Evolutionary conservation across 176 grass and related monocot species (phyloP).

Genomic region (Bromus sterilis): DNA sequence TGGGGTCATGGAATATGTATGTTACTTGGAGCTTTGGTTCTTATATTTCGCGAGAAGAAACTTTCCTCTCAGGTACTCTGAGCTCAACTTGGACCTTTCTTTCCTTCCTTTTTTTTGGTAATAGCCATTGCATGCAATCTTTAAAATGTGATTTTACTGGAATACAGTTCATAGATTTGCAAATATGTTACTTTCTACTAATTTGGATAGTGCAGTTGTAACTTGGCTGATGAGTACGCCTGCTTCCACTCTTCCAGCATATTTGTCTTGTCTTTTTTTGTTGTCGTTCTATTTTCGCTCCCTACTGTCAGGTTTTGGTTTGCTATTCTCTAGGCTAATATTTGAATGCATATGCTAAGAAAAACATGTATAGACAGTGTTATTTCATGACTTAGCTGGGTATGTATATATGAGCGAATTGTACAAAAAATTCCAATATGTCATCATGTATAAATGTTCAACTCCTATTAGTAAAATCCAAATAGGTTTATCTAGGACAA

Average conservation of each 20-base stretch:
- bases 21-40: slow-evolving; percentile 81
- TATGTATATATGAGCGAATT: neutral
- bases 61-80: slow-evolving; percentile 77
- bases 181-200: neutral
- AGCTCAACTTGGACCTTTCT: neutral
- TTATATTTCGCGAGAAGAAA: slow-evolving; percentile 94
- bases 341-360: neutral
- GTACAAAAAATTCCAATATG: neutral
- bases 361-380: neutral
- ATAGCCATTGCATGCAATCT: slow-evolving; percentile 1
- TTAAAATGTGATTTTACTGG: neutral
- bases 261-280: neutral
- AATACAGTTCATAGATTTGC: neutral
- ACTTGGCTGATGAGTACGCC: too few species aligned
- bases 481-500: neutral
- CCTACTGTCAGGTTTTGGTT: neutral
- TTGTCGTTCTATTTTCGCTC: neutral
- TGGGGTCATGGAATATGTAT: slow-evolving; percentile 99
- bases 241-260: neutral
- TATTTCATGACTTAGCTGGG: neutral
- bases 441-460: neutral
- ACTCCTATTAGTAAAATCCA: neutral
- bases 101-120: neutral
- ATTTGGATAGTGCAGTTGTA: neutral
- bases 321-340: neutral